Evolutionary conservation across 805 yeast genomes (phyloP).

Genomic region (Metschnikowia santaceciliae): DNA sequence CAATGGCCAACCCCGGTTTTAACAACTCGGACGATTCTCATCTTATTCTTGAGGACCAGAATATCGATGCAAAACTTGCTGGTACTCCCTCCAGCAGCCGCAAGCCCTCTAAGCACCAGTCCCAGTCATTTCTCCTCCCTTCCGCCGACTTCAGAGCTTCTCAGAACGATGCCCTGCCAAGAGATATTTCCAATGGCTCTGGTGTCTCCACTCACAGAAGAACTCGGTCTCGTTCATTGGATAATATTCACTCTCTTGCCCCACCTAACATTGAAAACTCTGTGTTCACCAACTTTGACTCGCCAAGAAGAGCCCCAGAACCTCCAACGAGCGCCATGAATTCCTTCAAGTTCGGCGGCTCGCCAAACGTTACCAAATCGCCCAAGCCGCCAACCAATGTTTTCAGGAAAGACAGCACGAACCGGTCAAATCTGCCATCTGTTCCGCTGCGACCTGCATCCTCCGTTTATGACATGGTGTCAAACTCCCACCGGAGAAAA

Average conservation of each 20-base stretch:
- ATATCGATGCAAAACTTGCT: not conserved
- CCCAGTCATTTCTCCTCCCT: slow-evolving; percentile 34
- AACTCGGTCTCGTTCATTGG: slow-evolving; percentile 50
- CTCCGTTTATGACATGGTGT: slow-evolving; percentile 47
- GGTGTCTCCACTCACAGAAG: slow-evolving; percentile 33
- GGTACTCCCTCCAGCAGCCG: not conserved
- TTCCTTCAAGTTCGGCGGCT: slow-evolving; percentile 33
- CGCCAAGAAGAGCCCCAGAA: slow-evolving; percentile 72
- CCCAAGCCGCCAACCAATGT: not conserved
- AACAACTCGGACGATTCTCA: slow-evolving; percentile 21
- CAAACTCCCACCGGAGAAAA: slow-evolving; percentile 25
- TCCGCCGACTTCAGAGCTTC: slow-evolving; percentile 29
- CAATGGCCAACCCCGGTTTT: not conserved
- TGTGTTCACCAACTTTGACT: slow-evolving; percentile 36
- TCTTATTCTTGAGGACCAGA: not conserved
- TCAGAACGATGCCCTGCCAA: not conserved
- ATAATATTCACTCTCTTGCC: slow-evolving; percentile 24
- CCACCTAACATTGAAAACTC: slow-evolving; percentile 5
- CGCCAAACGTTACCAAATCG: slow-evolving; percentile 7
- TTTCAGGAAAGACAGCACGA: slow-evolving; percentile 16
- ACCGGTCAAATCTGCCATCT: slow-evolving; percentile 6
- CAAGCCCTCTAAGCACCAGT: slow-evolving; percentile 10
- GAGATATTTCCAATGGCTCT: slow-evolving; percentile 5
- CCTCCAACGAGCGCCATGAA: slow-evolving; percentile 48
- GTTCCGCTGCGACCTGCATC: slow-evolving; percentile 42